A percentile compares a stretch with the other conserved stretches of the same genome.
Evolutionary conservation across 208 protist species (phyloP).

Genomic region (Endotrypanum monterogeii): DNA sequence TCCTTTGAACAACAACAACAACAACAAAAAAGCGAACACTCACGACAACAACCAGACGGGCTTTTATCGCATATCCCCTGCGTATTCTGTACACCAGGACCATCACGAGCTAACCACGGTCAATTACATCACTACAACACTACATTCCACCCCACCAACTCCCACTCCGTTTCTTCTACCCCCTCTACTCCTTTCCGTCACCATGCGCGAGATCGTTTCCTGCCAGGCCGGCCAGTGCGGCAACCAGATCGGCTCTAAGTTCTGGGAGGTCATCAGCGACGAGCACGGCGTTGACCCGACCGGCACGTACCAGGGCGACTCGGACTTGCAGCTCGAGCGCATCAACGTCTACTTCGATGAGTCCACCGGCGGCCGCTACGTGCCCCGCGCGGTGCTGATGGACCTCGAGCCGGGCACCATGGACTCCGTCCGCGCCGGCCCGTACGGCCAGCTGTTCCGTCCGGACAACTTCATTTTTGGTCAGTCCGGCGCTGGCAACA

Average conservation of each 20-base stretch:
- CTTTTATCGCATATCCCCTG: background rate
- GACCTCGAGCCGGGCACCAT: conserved; percentile 94
- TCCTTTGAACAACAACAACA: too few relatives aligned
- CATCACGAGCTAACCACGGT: background rate
- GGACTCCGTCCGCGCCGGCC: conserved; percentile 66
- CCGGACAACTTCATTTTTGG: conserved; percentile 99
- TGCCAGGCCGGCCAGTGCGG: conserved; percentile 79
- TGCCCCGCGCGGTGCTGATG: conserved; percentile 80
- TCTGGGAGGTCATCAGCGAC: conserved; percentile 82
- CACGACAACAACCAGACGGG: too few relatives aligned
- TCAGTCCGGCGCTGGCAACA: conserved; percentile 98
- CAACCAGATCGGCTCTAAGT: conserved; percentile 85
- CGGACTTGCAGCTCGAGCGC: conserved; percentile 97
- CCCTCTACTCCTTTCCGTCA: background rate
- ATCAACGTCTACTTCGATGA: conserved; percentile 99
- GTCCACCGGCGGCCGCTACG: conserved; percentile 63
- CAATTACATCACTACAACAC: too few relatives aligned
- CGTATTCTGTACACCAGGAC: background rate
- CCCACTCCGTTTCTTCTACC: background rate
- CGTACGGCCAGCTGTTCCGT: conserved; percentile 92
- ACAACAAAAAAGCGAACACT: too few relatives aligned
- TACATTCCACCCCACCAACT: background rate
- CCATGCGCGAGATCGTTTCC: conserved; percentile 91
- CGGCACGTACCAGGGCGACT: conserved; percentile 90
- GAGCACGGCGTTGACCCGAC: conserved; percentile 92